Conservation (phyloP, 768 basidiomycete species). For the Xerocomus potaroensis region DNA sequence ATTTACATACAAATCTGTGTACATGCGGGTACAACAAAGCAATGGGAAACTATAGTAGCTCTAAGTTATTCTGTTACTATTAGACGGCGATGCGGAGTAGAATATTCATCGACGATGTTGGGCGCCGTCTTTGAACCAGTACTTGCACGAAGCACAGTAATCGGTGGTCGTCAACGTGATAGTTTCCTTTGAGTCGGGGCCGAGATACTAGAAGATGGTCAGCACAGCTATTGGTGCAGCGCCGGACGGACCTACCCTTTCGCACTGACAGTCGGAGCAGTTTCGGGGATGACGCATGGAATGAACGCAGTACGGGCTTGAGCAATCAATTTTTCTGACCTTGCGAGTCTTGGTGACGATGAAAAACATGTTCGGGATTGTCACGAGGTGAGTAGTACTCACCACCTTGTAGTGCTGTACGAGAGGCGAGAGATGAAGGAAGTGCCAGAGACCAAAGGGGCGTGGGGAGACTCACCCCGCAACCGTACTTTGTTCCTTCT, state of each 20-base stretch:
- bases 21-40: slow-evolving; percentile 23
- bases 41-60: slow-evolving; percentile 26
- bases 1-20: no score
- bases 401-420: slow-evolving; percentile 67
- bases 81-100: slow-evolving; percentile 16
- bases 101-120: slow-evolving; percentile 32
- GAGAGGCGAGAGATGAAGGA: slow-evolving; percentile 8
- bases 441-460: slow-evolving; percentile 1
- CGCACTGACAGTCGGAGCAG: slow-evolving; percentile 42
- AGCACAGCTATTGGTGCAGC: slow-evolving; percentile 2
- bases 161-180: slow-evolving; percentile 47
- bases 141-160: slow-evolving; percentile 55
- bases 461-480: slow-evolving; percentile 46
- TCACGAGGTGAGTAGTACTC: slow-evolving; percentile 33
- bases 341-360: slow-evolving; percentile 31
- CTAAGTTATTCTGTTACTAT: slow-evolving; percentile 29
- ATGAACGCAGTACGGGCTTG: slow-evolving; percentile 35
- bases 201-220: slow-evolving; percentile 44
- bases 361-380: slow-evolving; percentile 3
- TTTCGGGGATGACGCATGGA: slow-evolving; percentile 38
- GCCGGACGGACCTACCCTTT: slow-evolving; percentile 33
- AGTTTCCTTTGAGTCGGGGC: slow-evolving; percentile 65
- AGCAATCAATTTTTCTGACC: slow-evolving; percentile 34
- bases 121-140: slow-evolving; percentile 51
- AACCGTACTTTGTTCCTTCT: slow-evolving; percentile 71